Base-by-base conservation (phyloP, 768 basidiomycete genomes). In the Auricularia auricula-judae region DNA sequence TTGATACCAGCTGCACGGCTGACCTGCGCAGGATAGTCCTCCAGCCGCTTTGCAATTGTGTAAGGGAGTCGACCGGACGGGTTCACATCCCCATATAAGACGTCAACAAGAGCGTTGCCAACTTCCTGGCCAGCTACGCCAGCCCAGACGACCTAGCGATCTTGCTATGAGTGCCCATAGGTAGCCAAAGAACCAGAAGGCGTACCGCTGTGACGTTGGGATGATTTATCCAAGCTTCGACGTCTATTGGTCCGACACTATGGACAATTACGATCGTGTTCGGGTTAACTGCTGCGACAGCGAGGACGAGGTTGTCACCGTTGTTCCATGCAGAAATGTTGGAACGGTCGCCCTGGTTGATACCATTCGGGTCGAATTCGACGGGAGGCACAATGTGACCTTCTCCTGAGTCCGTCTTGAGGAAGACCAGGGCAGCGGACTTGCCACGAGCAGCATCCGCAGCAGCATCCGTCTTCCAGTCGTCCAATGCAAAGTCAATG, bases 401-500 rank as follows among this genome's bases (percentile, higher is more conserved):
- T 34, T 70, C 69, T 5, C 69, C 69, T 3, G 66, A 67, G 33
- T 68, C 73, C 2, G 71, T 65, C 42, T 73, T 70, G 65, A 76
- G 70, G 43, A 71, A 70, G 3, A 76, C 73, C 5, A 76, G 35
- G 4, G 64, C 64, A 8, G 76, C 74, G 5, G 81, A 62, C 79
- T 75, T 65, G 76, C 72, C 75, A 1, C 75, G 73, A 0, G 80
- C 85, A 51, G 79, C 74, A 60, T 77, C 79, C 3, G 75, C 80
- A 5, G 83, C 84, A 8, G 73, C 70, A 0, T 66, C 69, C 29
- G 84, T 79, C 70, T 93, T 77, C 70, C 82, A 93, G 72, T 93
- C 84, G 65, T 91, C 74, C 51, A 91, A 77, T 63, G 82, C 76
- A 85, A 86, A 92, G 2, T 80, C 82, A 21, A 92, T 75, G n/a